A percentile compares a stretch with the other conserved stretches of the same genome.
These are phyloP conservation scores for Cubamyces lactineus DNA, from an alignment of 768 basidiomycete genomes.

Conservation along the genomic window DNA sequence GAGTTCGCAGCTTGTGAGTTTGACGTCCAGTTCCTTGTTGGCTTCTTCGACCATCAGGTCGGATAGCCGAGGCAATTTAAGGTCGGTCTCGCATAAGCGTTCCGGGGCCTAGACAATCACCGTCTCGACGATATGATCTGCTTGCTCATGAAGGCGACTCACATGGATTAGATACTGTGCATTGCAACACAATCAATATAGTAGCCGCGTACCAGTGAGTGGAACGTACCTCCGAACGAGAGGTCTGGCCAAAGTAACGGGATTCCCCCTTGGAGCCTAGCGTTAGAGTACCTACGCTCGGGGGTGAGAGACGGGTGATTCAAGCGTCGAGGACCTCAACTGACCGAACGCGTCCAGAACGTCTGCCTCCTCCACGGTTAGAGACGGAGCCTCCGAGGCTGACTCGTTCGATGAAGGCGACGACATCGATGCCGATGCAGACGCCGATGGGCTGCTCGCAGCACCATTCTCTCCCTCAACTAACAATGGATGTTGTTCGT, in stretches of 20 bases:
- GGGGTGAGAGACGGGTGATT: background rate
- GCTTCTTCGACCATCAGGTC: slow-evolving; percentile 44
- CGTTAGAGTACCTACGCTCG: slow-evolving; percentile 53
- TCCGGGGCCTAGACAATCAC: slow-evolving; percentile 31
- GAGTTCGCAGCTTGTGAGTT: slow-evolving; percentile 34
- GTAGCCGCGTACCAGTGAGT: background rate
- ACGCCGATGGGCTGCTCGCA: background rate
- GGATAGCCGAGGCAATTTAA: slow-evolving; percentile 43
- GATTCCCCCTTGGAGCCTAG: slow-evolving; percentile 58
- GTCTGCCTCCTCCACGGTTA: slow-evolving; percentile 44
- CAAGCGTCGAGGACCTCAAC: background rate
- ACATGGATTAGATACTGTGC: slow-evolving; percentile 63
- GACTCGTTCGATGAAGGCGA: slow-evolving; percentile 3
- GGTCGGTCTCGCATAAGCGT: slow-evolving; percentile 19
- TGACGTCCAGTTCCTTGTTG: slow-evolving; percentile 34
- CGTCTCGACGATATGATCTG: background rate
- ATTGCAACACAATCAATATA: background rate
- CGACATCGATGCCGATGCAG: background rate
- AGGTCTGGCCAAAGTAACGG: slow-evolving; percentile 64
- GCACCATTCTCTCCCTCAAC: slow-evolving; percentile 22
- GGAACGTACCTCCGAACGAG: slow-evolving; percentile 62
- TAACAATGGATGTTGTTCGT: slow-evolving; percentile 55
- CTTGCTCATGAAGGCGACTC: slow-evolving; percentile 3
- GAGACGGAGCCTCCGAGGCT: slow-evolving; percentile 10
- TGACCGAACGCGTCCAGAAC: slow-evolving; percentile 55